Evolutionary conservation across 805 yeast species (phyloP).

Genomic region (Brettanomyces bruxellensis): DNA sequence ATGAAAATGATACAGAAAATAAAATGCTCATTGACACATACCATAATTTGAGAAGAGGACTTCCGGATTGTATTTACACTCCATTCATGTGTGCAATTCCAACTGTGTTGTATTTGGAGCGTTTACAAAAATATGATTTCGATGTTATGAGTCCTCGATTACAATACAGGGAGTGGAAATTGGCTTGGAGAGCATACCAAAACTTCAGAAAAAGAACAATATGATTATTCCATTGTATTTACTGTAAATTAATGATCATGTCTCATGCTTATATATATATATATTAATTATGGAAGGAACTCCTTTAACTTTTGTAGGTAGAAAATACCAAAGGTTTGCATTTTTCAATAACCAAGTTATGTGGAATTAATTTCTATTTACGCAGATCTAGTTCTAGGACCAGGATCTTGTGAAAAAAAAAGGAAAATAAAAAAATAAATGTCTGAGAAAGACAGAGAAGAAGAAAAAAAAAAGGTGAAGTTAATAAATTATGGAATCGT

Average conservation of each 20-base stretch:
- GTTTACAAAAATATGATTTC: constrained; percentile 55
- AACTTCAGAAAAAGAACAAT: constrained; percentile 24
- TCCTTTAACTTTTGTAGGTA: too few species aligned
- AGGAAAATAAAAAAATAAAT: too few species aligned
- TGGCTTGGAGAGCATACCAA: constrained; percentile 52
- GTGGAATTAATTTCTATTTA: too few species aligned
- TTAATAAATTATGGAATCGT: too few species aligned
- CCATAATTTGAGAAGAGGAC: constrained; percentile 32
- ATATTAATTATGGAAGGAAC: too few species aligned
- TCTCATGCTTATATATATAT: too few species aligned
- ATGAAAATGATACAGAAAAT: constrained; percentile 2
- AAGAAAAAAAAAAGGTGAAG: too few species aligned
- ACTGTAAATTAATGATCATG: not conserved
- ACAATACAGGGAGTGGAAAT: constrained; percentile 49
- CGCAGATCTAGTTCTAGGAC: too few species aligned
- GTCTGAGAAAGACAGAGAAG: too few species aligned
- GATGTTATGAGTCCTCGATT: constrained; percentile 42
- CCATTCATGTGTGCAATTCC: constrained; percentile 68
- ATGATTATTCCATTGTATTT: not conserved
- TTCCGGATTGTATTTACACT: constrained; percentile 57
- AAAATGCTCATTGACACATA: not conserved
- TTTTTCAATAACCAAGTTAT: too few species aligned
- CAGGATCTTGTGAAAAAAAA: too few species aligned
- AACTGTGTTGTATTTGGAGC: constrained; percentile 48
- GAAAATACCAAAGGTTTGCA: too few species aligned